Evolutionary conservation across 2,329 filamentous ascomycete genomes (phyloP), one percentile per base, ranked within the genome.

Genomic region (Xylaria sp.): DNA sequence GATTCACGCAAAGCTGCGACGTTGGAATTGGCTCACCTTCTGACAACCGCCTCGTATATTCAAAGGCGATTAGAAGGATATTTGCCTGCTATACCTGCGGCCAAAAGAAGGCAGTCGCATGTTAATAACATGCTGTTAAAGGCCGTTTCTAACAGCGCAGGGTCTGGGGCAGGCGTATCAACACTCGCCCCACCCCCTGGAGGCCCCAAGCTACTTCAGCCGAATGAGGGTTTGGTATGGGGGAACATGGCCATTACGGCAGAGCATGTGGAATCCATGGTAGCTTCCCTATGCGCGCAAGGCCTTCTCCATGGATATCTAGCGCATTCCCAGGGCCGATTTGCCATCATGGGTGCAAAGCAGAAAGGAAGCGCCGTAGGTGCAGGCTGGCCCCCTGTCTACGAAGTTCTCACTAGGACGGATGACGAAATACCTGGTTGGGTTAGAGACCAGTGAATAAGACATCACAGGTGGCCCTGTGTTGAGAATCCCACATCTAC

Each of bases 301-400:
- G 91, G 90, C 0, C 80, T 97, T 23, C 81, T 97, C 73, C 87
- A 89, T 67, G 94, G 93, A 1, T 97, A 93, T 71, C 84, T 97
- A 27, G 91, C 90, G 15, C 92, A 96, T 70, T 85, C 85, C 25
- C 87, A 88, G 71, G 84, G 85, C 43, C 88, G 90, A 49, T 93
- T 97, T 71, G 93, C 92, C 11, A 91, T 97, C 43, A 87, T 90
- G 54, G 93, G 93, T 2, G 87, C 90, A 23, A 90, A 88, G 79
- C 83, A 83, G 62, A 85, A 84, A 66, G 85, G 84, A 4, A 84
- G 86, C 23, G 84, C 89, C 0, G 76, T 91, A 19, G 80, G 81
- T 33, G 90, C 89, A 1, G 91, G 91, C 0, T 97, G 94, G 79
- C 93, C 93, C 1, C 80, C 79, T 43, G 86, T 91, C 1, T 92